phyloP scores from a whole-genome alignment of 164 flowering plant species.

The Dillenia suffruticosa region DNA sequence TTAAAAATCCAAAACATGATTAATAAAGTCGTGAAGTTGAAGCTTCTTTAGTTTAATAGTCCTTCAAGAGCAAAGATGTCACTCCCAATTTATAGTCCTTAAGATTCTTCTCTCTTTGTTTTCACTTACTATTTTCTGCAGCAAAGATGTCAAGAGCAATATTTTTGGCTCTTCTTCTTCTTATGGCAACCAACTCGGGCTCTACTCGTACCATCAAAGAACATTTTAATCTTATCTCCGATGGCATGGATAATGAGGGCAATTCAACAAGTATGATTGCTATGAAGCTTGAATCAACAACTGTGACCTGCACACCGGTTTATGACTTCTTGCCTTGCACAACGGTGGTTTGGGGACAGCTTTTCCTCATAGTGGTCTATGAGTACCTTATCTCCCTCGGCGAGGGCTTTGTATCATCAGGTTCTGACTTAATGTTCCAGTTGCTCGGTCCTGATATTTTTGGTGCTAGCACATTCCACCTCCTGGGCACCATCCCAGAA shows the following conservation, averaged over 20 bases:
- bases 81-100: no score
- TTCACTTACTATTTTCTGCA: no score
- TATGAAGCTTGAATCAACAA: slow-evolving; percentile 2
- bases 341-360: slow-evolving; percentile 31
- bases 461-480: slow-evolving; percentile 38
- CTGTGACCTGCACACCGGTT: slow-evolving; percentile 33
- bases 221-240: slow-evolving; percentile 3
- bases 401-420: slow-evolving; percentile 26
- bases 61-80: no score
- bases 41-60: no score
- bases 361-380: slow-evolving; percentile 42
- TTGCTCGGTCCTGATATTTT: slow-evolving; percentile 39
- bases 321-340: slow-evolving; percentile 57
- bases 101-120: no score
- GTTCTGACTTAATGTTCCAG: slow-evolving; percentile 33
- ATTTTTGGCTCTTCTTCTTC: no score
- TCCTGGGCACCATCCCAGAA: slow-evolving; percentile 32
- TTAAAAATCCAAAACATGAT: no score
- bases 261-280: background rate
- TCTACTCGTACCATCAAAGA: no score
- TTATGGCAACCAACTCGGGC: no score
- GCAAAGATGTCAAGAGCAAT: no score
- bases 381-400: slow-evolving; percentile 35
- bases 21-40: no score
- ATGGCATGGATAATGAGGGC: slow-evolving; percentile 10